A percentile compares a stretch with the other conserved stretches of the same genome.
These are phyloP conservation scores for Saccharomycopsis crataegensis DNA, from an alignment of 1,139 yeast genomes.

Conservation along the genomic window DNA sequence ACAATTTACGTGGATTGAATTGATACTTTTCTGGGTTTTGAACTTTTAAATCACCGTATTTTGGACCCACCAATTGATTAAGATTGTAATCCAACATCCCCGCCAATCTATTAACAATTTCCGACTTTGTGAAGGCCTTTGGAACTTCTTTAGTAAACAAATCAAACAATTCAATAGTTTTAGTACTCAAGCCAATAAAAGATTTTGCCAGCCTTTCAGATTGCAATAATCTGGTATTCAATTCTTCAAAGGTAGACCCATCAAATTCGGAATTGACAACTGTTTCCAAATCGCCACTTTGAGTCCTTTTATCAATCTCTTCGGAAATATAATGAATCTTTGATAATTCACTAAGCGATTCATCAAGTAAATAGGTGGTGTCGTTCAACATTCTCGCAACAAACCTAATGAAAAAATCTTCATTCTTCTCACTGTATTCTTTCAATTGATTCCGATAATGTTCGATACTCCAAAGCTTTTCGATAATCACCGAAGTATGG, in stretches of 20 bases:
- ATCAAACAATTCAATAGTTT: constrained; percentile 71
- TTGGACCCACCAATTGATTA: constrained; percentile 89
- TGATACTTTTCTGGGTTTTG: constrained; percentile 75
- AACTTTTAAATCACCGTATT: constrained; percentile 83
- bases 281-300: constrained; percentile 28
- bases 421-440: constrained; percentile 55
- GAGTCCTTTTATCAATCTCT: constrained; percentile 36
- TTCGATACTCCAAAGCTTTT: constrained; percentile 73
- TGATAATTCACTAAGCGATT: constrained; percentile 71
- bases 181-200: constrained; percentile 75
- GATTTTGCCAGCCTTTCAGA: constrained; percentile 78
- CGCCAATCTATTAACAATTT: constrained; percentile 88
- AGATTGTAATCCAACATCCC: constrained; percentile 93
- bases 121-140: constrained; percentile 75
- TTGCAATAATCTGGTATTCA: constrained; percentile 44
- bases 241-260: constrained; percentile 50
- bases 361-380: constrained; percentile 85
- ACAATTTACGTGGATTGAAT: constrained; percentile 70
- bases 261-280: constrained; percentile 40
- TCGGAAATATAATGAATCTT: constrained; percentile 70
- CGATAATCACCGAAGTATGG: constrained; percentile 76
- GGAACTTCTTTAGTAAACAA: constrained; percentile 85
- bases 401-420: constrained; percentile 81
- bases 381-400: constrained; percentile 94
- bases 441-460: constrained; percentile 61